Evolutionary conservation across 768 basidiomycete species (phyloP).

Genomic region (Collybiopsis luxurians): DNA sequence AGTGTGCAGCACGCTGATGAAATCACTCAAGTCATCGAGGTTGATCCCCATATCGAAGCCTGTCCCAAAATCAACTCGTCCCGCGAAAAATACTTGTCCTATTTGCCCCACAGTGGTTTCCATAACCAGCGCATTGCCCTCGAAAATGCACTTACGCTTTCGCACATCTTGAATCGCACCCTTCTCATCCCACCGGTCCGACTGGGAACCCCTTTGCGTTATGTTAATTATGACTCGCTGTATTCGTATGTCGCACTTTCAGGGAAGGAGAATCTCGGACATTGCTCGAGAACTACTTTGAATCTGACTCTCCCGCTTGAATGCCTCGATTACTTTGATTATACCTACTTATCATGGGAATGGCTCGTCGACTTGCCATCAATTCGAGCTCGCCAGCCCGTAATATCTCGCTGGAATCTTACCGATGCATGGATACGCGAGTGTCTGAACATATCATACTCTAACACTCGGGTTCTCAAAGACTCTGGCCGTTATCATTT

Average conservation of each 20-base stretch:
- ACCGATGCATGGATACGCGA: slow-evolving; percentile 45
- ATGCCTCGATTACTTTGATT: slow-evolving; percentile 59
- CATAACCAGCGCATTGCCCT: slow-evolving; percentile 87
- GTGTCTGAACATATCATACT: slow-evolving; percentile 31
- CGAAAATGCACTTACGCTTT: slow-evolving; percentile 79
- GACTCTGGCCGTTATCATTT: slow-evolving; percentile 62
- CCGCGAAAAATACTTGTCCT: slow-evolving; percentile 56
- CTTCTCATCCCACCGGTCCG: slow-evolving; percentile 76
- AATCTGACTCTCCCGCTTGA: slow-evolving; percentile 43
- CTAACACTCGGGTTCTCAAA: slow-evolving; percentile 45
- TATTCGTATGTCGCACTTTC: slow-evolving; percentile 42
- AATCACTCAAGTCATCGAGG: slow-evolving; percentile 26
- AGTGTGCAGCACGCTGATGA: slow-evolving; percentile 27
- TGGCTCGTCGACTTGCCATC: slow-evolving; percentile 59
- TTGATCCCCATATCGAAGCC: slow-evolving; percentile 18
- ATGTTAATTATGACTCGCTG: slow-evolving; percentile 52
- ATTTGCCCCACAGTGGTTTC: slow-evolving; percentile 81
- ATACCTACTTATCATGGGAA: slow-evolving; percentile 67
- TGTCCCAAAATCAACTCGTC: slow-evolving; percentile 15
- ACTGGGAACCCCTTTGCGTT: slow-evolving; percentile 64
- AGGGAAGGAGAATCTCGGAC: slow-evolving; percentile 47
- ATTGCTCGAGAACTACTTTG: slow-evolving; percentile 42
- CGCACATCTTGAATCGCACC: slow-evolving; percentile 69
- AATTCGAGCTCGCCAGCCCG: slow-evolving; percentile 33
- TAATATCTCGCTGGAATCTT: slow-evolving; percentile 50